Conservation (phyloP, 805 yeast genomes). For the Kurtzmaniella fragi region DNA sequence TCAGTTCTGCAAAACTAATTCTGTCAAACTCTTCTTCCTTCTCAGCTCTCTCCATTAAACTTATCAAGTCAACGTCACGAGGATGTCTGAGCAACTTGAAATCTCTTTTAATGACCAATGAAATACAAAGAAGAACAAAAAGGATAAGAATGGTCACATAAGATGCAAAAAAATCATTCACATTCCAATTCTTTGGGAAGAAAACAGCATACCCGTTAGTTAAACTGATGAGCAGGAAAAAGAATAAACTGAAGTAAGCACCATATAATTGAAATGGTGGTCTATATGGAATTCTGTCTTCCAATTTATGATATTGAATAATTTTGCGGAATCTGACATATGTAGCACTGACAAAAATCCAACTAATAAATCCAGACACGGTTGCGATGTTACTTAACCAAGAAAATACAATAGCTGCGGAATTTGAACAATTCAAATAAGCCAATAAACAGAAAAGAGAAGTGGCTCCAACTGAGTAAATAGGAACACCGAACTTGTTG, state of each 20-base stretch:
- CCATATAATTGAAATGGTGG: conserved; percentile 47
- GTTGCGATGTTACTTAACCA: conserved; percentile 72
- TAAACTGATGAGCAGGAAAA: conserved; percentile 43
- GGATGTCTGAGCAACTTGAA: conserved; percentile 3
- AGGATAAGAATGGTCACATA: conserved; percentile 3
- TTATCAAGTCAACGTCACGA: conserved; percentile 1
- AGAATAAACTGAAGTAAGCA: conserved; percentile 42
- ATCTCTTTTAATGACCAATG: background rate
- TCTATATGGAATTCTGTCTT: conserved; percentile 48
- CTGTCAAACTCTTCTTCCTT: conserved; percentile 3
- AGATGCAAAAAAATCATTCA: conserved; percentile 3
- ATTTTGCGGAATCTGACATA: conserved; percentile 62
- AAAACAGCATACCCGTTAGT: conserved; percentile 46
- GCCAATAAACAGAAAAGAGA: conserved; percentile 19
- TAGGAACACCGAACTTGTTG: conserved; percentile 61
- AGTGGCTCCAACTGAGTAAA: conserved; percentile 44
- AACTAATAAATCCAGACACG: conserved; percentile 65
- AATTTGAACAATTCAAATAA: conserved; percentile 39
- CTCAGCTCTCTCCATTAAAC: conserved; percentile 4
- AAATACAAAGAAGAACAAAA: conserved; percentile 1
- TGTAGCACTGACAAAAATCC: conserved; percentile 51
- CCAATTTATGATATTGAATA: conserved; percentile 40
- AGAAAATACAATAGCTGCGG: conserved; percentile 57
- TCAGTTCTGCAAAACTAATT: background rate
- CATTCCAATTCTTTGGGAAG: conserved; percentile 1